Percentiles rank a stretch among this genome's conserved stretches.
Conservation (phyloP, 257 asterid genomes). For the Petrea volubilis region DNA sequence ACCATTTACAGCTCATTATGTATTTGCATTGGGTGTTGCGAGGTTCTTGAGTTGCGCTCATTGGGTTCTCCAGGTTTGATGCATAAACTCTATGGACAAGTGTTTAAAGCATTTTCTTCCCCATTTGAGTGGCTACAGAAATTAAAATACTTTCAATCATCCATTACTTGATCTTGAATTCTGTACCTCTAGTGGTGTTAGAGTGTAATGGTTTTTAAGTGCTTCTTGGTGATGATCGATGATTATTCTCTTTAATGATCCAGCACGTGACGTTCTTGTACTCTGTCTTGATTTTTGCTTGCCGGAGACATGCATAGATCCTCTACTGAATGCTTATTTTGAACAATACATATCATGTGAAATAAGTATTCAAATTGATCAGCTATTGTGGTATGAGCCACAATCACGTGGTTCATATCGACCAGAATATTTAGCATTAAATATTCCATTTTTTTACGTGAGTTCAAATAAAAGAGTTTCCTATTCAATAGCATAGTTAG, state of each 20-base stretch:
- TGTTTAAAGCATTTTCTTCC: not conserved
- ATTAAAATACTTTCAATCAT: not conserved
- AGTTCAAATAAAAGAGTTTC: not conserved
- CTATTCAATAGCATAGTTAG: too few species aligned
- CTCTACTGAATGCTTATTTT: not conserved
- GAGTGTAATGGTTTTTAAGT: too few species aligned
- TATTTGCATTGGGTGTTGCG: conserved; percentile 69
- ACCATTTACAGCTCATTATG: conserved; percentile 70
- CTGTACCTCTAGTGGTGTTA: too few species aligned
- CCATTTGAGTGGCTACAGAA: not conserved
- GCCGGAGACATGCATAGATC: not conserved
- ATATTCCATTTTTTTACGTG: not conserved
- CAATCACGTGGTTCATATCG: not conserved
- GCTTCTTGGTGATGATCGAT: not conserved
- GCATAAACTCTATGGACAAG: conserved; percentile 3
- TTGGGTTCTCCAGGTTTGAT: conserved; percentile 67
- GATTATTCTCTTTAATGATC: not conserved
- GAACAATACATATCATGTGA: not conserved
- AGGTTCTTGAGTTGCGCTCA: conserved; percentile 73
- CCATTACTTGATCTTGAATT: not conserved
- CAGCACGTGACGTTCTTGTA: not conserved
- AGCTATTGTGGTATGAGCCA: not conserved
- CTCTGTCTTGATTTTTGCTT: not conserved
- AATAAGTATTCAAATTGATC: not conserved
- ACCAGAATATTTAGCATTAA: not conserved